Base-by-base conservation (phyloP, 2,329 filamentous ascomycete species). In the Talaromyces sp. region DNA sequence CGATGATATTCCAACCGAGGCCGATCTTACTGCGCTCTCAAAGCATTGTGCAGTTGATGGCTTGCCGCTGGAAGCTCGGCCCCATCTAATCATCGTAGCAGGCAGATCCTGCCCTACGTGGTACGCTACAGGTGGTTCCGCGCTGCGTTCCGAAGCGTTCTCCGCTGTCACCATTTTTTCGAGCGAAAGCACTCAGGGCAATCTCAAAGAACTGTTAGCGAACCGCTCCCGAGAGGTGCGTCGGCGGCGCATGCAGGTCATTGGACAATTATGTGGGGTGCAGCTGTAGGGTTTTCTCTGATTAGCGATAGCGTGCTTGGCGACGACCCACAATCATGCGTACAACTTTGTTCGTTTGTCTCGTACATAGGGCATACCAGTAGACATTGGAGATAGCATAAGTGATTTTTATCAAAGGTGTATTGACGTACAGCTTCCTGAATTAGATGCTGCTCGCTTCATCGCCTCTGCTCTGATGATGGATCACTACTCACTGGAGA, bases 401-500 rank as follows among this genome's bases (percentile, higher is more conserved):
- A 22, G 8, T 37, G 15, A 61, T 33, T 50, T 37, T 22, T 50
- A 52, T 39, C 13, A 52, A 13, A 37, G 8, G 25, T 61, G 45
- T 17, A 25, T 50, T 6, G 59, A 47, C 1, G 31, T n/a, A 2
- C 3, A 35, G 27, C 59, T 61, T 15, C 15, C 39, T 33, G 45
- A 50, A 17, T n/a, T 22, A 15, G 59, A 61, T 31, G 10, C 17
- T 22, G 39, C 39, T 15, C 31, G 27, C 17, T 67, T 52, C 27
- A 69, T 69, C 25, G 57, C 61, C 10, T 70, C 66, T 1, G 66
- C 68, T 1, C 45, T 71, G 5, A 62, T 71, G 0, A 70, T 73
- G 56, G 68, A 73, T 52, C 59, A 71, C 41, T 73, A 73, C 68
- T 27, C 70, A 25, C 69, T 69, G 2, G 17, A 59, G 17, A 71